phyloP scores from a whole-genome alignment of 306 rosid species.

The Trichosanthes truncata region DNA sequence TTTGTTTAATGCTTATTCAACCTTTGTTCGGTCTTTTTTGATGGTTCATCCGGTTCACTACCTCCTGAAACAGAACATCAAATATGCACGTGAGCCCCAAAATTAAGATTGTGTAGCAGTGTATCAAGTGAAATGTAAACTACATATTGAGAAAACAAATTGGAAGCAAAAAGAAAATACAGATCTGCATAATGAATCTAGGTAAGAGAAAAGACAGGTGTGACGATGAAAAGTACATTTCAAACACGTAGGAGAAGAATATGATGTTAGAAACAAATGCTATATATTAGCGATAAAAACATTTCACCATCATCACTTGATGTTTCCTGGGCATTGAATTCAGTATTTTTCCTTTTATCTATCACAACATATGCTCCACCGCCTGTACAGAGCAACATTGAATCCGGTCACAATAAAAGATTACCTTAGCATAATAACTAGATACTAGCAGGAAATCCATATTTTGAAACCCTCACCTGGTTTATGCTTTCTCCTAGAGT shows the following conservation, averaged over 20 bases:
- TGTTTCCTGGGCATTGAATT: conserved; percentile 48
- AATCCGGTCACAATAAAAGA: conserved; percentile 11
- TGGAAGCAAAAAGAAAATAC: background rate
- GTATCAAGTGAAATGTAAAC: conserved; percentile 9
- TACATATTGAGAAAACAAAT: background rate
- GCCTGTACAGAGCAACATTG: conserved; percentile 35
- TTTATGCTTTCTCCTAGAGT: conserved; percentile 88
- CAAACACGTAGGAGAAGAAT: background rate
- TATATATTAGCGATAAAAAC: background rate
- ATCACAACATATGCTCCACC: conserved; percentile 84
- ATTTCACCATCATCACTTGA: conserved; percentile 74
- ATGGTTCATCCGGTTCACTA: conserved; percentile 72
- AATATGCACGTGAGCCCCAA: conserved; percentile 24
- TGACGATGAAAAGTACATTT: conserved; percentile 4
- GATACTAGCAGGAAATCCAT: background rate
- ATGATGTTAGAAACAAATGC: background rate
- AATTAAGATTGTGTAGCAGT: conserved; percentile 16
- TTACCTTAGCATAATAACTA: background rate
- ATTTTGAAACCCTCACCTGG: conserved; percentile 40
- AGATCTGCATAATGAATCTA: background rate
- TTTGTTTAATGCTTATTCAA: conserved; percentile 23
- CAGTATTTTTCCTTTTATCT: conserved; percentile 64
- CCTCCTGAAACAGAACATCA: conserved; percentile 43
- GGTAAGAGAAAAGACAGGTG: background rate
- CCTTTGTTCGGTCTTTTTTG: conserved; percentile 51